These are phyloP conservation scores for Clonostachys rhizophaga DNA, from an alignment of 2,329 filamentous ascomycete genomes.

Conservation along the genomic window DNA sequence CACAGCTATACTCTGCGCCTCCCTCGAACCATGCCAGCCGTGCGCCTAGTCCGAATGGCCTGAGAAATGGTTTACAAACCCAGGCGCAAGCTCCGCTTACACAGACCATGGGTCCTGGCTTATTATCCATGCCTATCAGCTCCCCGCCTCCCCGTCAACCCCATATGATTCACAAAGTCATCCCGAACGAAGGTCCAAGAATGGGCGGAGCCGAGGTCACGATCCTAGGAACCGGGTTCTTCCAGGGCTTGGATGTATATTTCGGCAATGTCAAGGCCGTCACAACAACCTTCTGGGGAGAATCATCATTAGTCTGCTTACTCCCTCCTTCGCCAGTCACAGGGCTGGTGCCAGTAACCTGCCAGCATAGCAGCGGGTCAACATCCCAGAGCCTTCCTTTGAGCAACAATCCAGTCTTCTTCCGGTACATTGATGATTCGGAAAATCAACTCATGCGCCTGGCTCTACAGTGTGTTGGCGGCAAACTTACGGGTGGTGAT, in stretches of 20 bases:
- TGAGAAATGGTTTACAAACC: slow-evolving; percentile 40
- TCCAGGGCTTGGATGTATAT: slow-evolving; percentile 72
- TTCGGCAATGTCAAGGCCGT: slow-evolving; percentile 66
- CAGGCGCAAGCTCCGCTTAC: slow-evolving; percentile 36
- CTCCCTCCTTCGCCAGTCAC: slow-evolving; percentile 65
- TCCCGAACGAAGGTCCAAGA: slow-evolving; percentile 77
- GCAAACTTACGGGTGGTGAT: slow-evolving; percentile 60
- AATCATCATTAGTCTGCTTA: slow-evolving; percentile 74
- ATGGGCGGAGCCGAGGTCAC: slow-evolving; percentile 85
- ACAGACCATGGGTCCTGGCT: slow-evolving; percentile 39
- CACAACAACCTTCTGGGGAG: slow-evolving; percentile 76
- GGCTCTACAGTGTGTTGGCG: slow-evolving; percentile 58
- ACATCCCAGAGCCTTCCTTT: neutral
- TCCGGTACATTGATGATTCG: slow-evolving; percentile 72
- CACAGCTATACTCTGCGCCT: slow-evolving; percentile 67
- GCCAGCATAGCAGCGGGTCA: slow-evolving; percentile 37
- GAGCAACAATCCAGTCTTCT: slow-evolving; percentile 42
- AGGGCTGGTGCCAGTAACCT: slow-evolving; percentile 66
- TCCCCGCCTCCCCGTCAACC: slow-evolving; percentile 40
- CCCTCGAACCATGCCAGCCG: slow-evolving; percentile 71
- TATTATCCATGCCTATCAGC: slow-evolving; percentile 45
- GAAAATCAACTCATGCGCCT: slow-evolving; percentile 65
- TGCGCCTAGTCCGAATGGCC: slow-evolving; percentile 64
- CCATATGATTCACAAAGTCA: slow-evolving; percentile 73
- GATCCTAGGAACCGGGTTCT: slow-evolving; percentile 75